Base-by-base conservation (phyloP, 495 filamentous ascomycete species). In the Pyrenula massariospora region DNA sequence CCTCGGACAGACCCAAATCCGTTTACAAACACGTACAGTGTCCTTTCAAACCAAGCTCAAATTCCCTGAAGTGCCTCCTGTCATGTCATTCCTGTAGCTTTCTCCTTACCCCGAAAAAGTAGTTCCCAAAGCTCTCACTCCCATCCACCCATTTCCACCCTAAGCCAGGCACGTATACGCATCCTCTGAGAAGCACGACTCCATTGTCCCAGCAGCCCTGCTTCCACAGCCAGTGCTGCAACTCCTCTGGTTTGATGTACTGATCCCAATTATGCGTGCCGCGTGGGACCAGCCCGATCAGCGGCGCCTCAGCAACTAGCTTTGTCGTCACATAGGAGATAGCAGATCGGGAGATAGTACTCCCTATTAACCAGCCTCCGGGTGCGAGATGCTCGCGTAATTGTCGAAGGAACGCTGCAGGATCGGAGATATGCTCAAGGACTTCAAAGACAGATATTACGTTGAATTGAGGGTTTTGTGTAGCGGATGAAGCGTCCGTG, bases 261-360 rank as follows among this genome's bases (percentile, higher is more conserved):
- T 96, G 95, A 15, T 72, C 72, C 93, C 93, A 98, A 63, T 96
- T 90, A 67, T 98, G 93, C 54, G 93, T 96, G 0, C 93, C 93
- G 54, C 79, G 78, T 21, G 93, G 93, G 56, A 98, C 93, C 56
- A 97, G 84, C 20, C 88, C 73, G 51, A 95, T 67, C 2, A 96
- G 69, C 22, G 74, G 74, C 47, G 74, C 90, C 71, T 98, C 93
- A 0, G 93, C 93, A 54, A 96, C 77, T 22, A 97, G 66, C 62
- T 96, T 96, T 20, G 95, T 98, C 19, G 89, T 88, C 2, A 95
- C 58, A 84, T 88, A 98, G 50, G 86, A 91, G 52, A 81, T 83
- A 77, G 88, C 84, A 12, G 87, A 93, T 58, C 94, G 72, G 24
- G 93, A 86, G 60, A 98, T 97, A 1, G 93, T 98, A 56, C 85